A percentile compares a stretch with the other conserved stretches of the same genome.
Evolutionary conservation across 306 rosid genomes (phyloP).

Genomic region (Vigna hirtella): DNA sequence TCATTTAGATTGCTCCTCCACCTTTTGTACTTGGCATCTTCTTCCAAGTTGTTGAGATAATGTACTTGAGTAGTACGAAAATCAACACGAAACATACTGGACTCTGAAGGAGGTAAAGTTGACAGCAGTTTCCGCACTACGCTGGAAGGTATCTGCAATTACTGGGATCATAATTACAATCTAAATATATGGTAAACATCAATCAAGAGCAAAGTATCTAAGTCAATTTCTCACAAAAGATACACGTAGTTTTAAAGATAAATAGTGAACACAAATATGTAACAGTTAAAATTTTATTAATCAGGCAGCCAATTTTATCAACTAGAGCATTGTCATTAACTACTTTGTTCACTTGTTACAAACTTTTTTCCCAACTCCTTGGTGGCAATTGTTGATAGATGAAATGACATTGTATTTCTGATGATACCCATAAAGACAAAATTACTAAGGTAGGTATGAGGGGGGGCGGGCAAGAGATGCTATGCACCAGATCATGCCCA

Average conservation of each 20-base stretch:
- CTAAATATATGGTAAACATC: slow-evolving; percentile 36
- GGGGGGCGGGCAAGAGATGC: not conserved
- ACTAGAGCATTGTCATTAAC: slow-evolving; percentile 27
- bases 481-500: not conserved
- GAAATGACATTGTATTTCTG: not conserved
- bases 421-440: not conserved
- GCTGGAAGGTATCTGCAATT: slow-evolving; percentile 77
- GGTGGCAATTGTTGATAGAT: slow-evolving; percentile 9
- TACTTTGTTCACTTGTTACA: not conserved
- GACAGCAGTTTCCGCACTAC: slow-evolving; percentile 76
- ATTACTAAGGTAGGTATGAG: not conserved
- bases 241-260: slow-evolving; percentile 14
- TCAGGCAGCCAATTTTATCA: slow-evolving; percentile 30
- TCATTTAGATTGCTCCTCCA: slow-evolving; percentile 92
- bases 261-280: not conserved
- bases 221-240: slow-evolving; percentile 17
- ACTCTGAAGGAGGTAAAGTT: slow-evolving; percentile 82
- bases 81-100: slow-evolving; percentile 84
- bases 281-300: not conserved
- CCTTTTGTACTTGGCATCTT: slow-evolving; percentile 83
- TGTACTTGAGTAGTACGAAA: slow-evolving; percentile 88
- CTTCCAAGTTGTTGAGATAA: slow-evolving; percentile 94
- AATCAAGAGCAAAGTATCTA: slow-evolving; percentile 23
- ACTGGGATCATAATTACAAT: slow-evolving; percentile 38
- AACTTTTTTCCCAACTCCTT: not conserved